These are phyloP conservation scores for Aristolochia fimbriata DNA, from an alignment of 164 flowering plant genomes.

Conservation along the genomic window DNA sequence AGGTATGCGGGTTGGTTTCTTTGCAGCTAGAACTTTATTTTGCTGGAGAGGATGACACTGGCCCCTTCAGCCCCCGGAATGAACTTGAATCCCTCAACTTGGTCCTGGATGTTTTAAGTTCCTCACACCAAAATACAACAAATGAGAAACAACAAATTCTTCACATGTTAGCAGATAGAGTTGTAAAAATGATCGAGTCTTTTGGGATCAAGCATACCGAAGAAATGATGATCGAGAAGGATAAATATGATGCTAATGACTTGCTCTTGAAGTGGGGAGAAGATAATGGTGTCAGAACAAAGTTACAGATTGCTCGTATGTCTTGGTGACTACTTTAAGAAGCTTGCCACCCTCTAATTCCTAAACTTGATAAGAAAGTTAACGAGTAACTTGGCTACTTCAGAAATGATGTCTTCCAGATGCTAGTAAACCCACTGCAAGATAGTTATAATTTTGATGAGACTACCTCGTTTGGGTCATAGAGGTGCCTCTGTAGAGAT, in stretches of 20 bases:
- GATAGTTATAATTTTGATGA: not conserved
- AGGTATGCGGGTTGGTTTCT: not conserved
- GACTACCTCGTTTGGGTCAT: not conserved
- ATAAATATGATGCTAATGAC: slow-evolving; percentile 34
- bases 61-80: slow-evolving; percentile 52
- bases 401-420: not conserved
- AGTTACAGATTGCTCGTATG: slow-evolving; percentile 60
- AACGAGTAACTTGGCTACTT: not conserved
- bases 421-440: not conserved
- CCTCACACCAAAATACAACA: slow-evolving; percentile 12
- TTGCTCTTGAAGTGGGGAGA: slow-evolving; percentile 53
- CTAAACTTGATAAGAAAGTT: not conserved
- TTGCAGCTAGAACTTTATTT: slow-evolving; percentile 81
- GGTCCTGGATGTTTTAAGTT: slow-evolving; percentile 33
- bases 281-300: slow-evolving; percentile 44
- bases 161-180: slow-evolving; percentile 26
- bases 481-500: not conserved
- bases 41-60: slow-evolving; percentile 28
- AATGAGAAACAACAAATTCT: slow-evolving; percentile 13
- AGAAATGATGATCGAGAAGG: slow-evolving; percentile 19
- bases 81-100: slow-evolving; percentile 72
- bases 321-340: not conserved
- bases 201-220: slow-evolving; percentile 29
- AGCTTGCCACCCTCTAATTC: not conserved
- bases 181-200: slow-evolving; percentile 28